Conservation (phyloP, 2,329 filamentous ascomycete species). For the Microcera coccophila region DNA sequence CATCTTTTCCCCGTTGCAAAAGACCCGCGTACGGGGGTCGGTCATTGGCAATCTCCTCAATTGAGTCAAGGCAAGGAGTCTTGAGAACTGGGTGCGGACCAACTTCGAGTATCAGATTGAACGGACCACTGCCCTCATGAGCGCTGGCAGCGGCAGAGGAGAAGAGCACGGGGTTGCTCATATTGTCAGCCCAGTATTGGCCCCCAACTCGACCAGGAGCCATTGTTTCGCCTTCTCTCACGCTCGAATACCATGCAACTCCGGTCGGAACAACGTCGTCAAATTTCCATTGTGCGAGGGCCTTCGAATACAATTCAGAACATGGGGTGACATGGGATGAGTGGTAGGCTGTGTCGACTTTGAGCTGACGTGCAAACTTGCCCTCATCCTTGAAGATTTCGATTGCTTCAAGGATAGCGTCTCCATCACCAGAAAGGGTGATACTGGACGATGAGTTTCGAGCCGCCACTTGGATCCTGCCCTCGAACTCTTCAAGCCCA, state of each 20-base stretch:
- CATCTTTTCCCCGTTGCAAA: background rate
- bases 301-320: too few species aligned
- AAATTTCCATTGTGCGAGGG: too few species aligned
- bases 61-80: background rate
- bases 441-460: conserved; percentile 20
- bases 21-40: background rate
- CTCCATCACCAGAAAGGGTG: conserved; percentile 30
- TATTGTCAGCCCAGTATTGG: conserved; percentile 29
- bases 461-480: conserved; percentile 23
- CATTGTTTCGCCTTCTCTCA: conserved; percentile 25
- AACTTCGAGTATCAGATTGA: conserved; percentile 34
- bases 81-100: conserved; percentile 21
- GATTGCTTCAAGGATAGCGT: conserved; percentile 23
- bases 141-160: conserved; percentile 12
- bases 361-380: conserved; percentile 33
- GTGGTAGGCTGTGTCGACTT: conserved; percentile 46
- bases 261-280: too few species aligned
- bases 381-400: conserved; percentile 16
- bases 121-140: background rate
- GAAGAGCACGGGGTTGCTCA: conserved; percentile 24
- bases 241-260: too few species aligned
- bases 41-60: conserved; percentile 24
- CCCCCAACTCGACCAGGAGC: too few species aligned
- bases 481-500: conserved; percentile 9
- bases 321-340: too few species aligned